Evolutionary conservation across 495 filamentous ascomycete genomes (phyloP).

Genomic region (Aspergillus leporis): DNA sequence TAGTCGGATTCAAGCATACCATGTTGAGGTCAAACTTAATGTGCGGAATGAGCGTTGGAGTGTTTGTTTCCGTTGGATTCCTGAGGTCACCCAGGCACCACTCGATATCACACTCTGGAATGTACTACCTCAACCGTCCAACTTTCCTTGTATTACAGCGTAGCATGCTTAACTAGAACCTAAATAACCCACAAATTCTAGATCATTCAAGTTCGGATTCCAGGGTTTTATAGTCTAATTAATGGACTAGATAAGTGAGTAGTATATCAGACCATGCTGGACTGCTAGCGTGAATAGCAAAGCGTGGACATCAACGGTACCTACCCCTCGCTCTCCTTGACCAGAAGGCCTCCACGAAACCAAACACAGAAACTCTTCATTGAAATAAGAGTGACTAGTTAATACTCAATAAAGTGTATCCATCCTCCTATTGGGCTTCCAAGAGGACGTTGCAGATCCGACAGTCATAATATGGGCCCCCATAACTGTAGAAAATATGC

Average conservation of each 20-base stretch:
- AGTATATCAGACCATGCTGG: not conserved
- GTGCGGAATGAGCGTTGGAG: constrained; percentile 22
- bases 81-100: constrained; percentile 16
- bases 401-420: no score
- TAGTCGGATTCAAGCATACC: constrained; percentile 14
- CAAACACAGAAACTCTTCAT: no score
- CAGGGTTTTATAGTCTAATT: no score
- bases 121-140: constrained; percentile 9
- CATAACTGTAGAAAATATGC: not conserved
- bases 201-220: not conserved
- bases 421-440: no score
- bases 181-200: not conserved
- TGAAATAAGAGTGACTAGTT: no score
- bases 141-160: not conserved
- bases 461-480: not conserved
- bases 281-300: not conserved
- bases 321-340: not conserved
- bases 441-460: not conserved
- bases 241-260: not conserved
- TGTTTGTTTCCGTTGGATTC: constrained; percentile 26
- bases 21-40: constrained; percentile 4
- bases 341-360: not conserved
- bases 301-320: not conserved
- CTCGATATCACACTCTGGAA: constrained; percentile 14
- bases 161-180: not conserved